Conservation (phyloP, 2,329 filamentous ascomycete genomes). For the Exophiala sp. region DNA sequence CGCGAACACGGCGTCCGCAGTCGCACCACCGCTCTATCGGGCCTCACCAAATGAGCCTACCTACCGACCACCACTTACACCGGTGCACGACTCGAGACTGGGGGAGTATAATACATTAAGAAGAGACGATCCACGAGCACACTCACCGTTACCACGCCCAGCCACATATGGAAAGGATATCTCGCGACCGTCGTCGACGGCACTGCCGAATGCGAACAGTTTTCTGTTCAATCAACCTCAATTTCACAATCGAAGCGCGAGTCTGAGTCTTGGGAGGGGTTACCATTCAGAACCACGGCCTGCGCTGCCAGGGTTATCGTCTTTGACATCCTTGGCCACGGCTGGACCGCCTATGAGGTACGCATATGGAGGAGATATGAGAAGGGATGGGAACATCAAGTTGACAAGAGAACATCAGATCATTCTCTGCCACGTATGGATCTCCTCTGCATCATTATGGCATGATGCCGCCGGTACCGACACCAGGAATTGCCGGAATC, state of each 20-base stretch:
- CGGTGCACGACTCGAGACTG: conserved; percentile 46
- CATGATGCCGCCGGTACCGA: conserved; percentile 24
- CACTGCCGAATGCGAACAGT: conserved; percentile 44
- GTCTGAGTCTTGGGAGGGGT: conserved; percentile 36
- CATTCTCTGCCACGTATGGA: conserved; percentile 62
- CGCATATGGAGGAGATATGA: conserved; percentile 27
- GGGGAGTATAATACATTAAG: conserved; percentile 39
- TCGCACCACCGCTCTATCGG: conserved; percentile 58
- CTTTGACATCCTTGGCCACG: conserved; percentile 57
- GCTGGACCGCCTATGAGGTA: conserved; percentile 53
- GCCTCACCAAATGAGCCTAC: conserved; percentile 54
- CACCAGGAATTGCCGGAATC: conserved; percentile 29
- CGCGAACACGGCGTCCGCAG: conserved; percentile 55
- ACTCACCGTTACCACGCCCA: conserved; percentile 45
- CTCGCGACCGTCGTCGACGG: conserved; percentile 53
- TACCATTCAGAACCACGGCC: conserved; percentile 29
- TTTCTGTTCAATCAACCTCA: conserved; percentile 35
- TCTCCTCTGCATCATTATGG: conserved; percentile 51
- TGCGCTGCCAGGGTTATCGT: conserved; percentile 56
- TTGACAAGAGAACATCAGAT: conserved; percentile 11
- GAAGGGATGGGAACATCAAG: conserved; percentile 14
- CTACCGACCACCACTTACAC: conserved; percentile 39
- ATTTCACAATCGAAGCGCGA: conserved; percentile 38
- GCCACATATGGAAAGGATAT: conserved; percentile 45
- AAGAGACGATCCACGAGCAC: conserved; percentile 41